These are phyloP conservation scores for Colletotrichum noveboracense DNA, from an alignment of 2,329 filamentous ascomycete genomes.

Conservation along the genomic window DNA sequence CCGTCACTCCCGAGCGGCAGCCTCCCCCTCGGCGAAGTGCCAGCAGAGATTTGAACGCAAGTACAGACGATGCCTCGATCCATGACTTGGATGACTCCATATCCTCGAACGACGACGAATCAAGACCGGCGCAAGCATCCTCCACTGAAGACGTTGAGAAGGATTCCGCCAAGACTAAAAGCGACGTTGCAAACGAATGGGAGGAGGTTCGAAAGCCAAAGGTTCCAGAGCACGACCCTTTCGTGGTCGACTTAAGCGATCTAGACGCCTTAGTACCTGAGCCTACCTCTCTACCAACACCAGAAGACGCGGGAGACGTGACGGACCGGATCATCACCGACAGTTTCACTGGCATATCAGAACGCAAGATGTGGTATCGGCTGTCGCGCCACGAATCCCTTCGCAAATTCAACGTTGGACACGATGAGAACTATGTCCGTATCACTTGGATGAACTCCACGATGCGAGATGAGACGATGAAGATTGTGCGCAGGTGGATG, in stretches of 20 bases:
- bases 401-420: conserved; percentile 59
- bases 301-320: conserved; percentile 32
- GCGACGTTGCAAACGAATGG: neutral
- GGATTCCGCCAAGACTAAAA: neutral
- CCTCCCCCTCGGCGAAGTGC: neutral
- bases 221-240: conserved; percentile 14
- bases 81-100: neutral
- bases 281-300: conserved; percentile 16
- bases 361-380: conserved; percentile 71
- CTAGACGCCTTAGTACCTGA: conserved; percentile 38
- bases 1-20: neutral
- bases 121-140: neutral
- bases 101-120: neutral
- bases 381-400: conserved; percentile 65
- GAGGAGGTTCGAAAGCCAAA: neutral
- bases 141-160: neutral
- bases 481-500: conserved; percentile 69
- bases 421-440: conserved; percentile 64
- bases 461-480: conserved; percentile 57
- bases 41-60: neutral
- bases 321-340: conserved; percentile 55
- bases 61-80: neutral
- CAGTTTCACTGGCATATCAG: conserved; percentile 57
- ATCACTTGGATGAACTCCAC: conserved; percentile 63
- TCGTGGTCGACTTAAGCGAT: conserved; percentile 35